These are phyloP conservation scores for Talaromyces atroroseus DNA, from an alignment of 2,329 filamentous ascomycete species.

Conservation along the genomic window DNA sequence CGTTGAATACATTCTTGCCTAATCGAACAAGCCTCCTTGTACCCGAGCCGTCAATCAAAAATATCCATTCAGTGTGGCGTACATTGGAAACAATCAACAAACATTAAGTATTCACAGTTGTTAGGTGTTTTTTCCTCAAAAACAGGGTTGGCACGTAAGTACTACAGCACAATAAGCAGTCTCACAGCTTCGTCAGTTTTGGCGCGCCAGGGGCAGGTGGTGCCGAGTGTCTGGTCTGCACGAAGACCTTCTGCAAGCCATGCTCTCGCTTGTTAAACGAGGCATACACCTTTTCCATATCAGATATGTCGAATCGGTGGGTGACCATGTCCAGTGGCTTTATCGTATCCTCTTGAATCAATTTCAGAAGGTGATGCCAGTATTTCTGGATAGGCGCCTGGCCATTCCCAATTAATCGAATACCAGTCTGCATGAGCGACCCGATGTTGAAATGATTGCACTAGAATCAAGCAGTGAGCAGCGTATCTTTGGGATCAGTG, in stretches of 20 bases:
- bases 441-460: slow-evolving; percentile 82
- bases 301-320: slow-evolving; percentile 69
- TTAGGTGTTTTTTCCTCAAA: no score
- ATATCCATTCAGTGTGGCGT: no score
- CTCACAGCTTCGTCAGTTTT: neutral
- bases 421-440: slow-evolving; percentile 78
- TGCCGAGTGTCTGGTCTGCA: slow-evolving; percentile 54
- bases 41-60: no score
- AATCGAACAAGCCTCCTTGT: no score
- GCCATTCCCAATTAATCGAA: slow-evolving; percentile 67
- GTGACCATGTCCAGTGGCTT: slow-evolving; percentile 76
- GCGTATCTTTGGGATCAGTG: neutral
- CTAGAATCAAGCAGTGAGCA: slow-evolving; percentile 18
- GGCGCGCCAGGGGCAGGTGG: slow-evolving; percentile 34
- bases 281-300: slow-evolving; percentile 62
- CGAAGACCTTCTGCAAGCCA: slow-evolving; percentile 77
- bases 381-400: slow-evolving; percentile 75
- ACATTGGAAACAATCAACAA: no score
- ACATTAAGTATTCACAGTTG: no score
- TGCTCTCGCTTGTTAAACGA: slow-evolving; percentile 51
- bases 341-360: slow-evolving; percentile 62
- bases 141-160: no score
- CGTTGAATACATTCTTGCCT: no score
- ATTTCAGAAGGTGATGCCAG: slow-evolving; percentile 69
- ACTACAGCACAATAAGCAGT: neutral